Evolutionary conservation across 176 grass and related monocot genomes (phyloP), one percentile per base, ranked within the genome.

Genomic region (Oropetium thomaeum): DNA sequence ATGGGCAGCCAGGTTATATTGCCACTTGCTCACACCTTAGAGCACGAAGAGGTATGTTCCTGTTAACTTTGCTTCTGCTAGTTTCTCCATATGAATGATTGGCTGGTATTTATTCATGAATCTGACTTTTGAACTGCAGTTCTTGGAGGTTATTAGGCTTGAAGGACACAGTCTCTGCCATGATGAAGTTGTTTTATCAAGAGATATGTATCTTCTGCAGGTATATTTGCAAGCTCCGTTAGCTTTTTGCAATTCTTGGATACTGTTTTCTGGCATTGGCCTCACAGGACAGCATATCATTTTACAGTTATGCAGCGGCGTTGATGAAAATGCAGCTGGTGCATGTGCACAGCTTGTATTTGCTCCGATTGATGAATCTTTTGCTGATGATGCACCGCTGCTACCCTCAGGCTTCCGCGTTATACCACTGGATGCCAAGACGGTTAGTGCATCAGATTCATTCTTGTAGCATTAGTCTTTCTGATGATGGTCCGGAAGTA

Each of bases 331-430:
- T 84, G 79, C 89, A 11, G 81, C 80, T 39, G 96, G 89, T 85
- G 84, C 92, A 32, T 99, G 92, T 81, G 92, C 96, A 5, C 89
- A 96, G 89, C 92, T 99, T 74, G 89, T 96, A 1, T 99, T 99
- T 90, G 96, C 96, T 31, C 96, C 92, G 19, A 99, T 99, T 42
- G 96, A 99, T 78, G 96, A 95, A 83, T 99, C 96, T 59, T 99
- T 99, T 23, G 92, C 89, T 78, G 96, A 99, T 80, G 96, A 99
- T 72, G 87, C 87, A 25, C 89, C 92, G 25, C 79, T 99, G 15
- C 82, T 99, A 13, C 89, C 96, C 2, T 99, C 96, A 1, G 96
- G 96, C 38, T 99, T 99, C 73, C 84, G 92, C 37, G 87, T 99
- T 20, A 99, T 89, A 70, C 96, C 96, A 17, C 73, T 99, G 43